A percentile compares a stretch with the other conserved stretches of the same genome.
Evolutionary conservation across 139 green algal species (phyloP).

Genomic region (Haematococcus lacustris): DNA sequence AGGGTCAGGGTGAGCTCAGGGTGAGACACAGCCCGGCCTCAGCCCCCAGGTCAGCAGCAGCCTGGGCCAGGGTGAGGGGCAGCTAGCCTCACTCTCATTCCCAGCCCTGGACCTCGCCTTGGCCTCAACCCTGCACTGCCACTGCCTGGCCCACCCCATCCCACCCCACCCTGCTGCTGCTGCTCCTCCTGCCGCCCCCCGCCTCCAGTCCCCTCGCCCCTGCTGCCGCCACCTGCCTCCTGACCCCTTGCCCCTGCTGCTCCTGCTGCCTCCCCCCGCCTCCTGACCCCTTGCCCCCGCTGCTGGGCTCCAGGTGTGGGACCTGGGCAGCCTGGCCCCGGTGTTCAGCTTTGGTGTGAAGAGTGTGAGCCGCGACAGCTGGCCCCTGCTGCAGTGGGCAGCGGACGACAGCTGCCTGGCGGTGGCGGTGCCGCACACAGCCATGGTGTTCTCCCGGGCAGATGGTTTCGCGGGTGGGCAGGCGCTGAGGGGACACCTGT

Average conservation of each 20-base stretch:
- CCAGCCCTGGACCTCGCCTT: too few relatives aligned
- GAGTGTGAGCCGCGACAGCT: constrained; percentile 44
- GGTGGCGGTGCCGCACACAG: constrained; percentile 74
- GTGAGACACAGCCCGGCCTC: too few relatives aligned
- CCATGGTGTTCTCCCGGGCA: constrained; percentile 69
- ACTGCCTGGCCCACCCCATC: background rate
- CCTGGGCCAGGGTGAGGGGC: too few relatives aligned
- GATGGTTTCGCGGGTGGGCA: constrained; percentile 46
- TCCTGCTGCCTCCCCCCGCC: background rate
- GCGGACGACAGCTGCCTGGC: constrained; percentile 54
- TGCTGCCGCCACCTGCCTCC: background rate
- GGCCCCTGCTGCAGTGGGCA: constrained; percentile 73
- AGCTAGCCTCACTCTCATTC: too few relatives aligned
- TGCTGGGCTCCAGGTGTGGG: constrained; percentile 69
- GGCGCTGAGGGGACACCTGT: background rate
- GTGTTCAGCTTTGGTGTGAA: constrained; percentile 55
- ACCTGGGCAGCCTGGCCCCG: constrained; percentile 22
- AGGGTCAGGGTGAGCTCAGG: too few relatives aligned
- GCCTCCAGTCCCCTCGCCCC: background rate
- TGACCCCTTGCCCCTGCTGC: background rate
- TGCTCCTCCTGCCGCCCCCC: background rate
- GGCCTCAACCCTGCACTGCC: too few relatives aligned
- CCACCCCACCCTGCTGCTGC: too few relatives aligned
- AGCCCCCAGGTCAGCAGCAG: too few relatives aligned
- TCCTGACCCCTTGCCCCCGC: too few relatives aligned